Conservation (phyloP, 495 filamentous ascomycete genomes). For the Penicillium soppii region DNA sequence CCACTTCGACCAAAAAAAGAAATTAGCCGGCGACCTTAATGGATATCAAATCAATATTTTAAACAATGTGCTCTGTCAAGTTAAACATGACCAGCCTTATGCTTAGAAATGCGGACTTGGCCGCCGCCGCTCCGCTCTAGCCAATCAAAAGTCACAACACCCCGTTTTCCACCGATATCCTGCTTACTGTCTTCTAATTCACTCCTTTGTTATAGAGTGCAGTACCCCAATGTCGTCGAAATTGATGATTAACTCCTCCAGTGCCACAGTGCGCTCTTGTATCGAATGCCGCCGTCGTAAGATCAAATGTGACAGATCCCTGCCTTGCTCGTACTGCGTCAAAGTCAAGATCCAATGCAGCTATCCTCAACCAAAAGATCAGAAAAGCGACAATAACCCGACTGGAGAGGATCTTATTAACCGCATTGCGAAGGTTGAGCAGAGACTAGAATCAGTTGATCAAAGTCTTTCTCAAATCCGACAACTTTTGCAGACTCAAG, state of each 20-base stretch:
- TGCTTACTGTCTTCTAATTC: too few relatives aligned
- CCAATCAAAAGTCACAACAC: neutral
- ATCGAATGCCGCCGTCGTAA: slow-evolving; percentile 54
- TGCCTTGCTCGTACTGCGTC: slow-evolving; percentile 52
- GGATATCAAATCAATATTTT: neutral
- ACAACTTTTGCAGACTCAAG: slow-evolving; percentile 1
- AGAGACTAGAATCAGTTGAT: slow-evolving; percentile 3
- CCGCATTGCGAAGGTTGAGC: slow-evolving; percentile 16
- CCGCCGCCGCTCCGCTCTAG: neutral
- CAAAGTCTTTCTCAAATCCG: slow-evolving; percentile 10
- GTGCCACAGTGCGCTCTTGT: slow-evolving; percentile 29
- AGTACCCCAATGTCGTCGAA: too few relatives aligned
- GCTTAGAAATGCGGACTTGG: neutral
- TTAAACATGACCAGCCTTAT: too few relatives aligned
- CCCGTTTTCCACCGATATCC: neutral
- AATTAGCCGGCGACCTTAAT: too few relatives aligned
- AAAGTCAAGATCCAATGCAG: slow-evolving; percentile 21
- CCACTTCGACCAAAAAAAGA: neutral
- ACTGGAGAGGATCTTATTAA: neutral
- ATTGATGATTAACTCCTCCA: neutral
- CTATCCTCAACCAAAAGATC: slow-evolving; percentile 16
- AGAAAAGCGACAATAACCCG: neutral
- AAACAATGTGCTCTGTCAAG: neutral
- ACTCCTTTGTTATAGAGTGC: too few relatives aligned
- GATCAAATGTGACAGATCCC: slow-evolving; percentile 50